Evolutionary conservation across 176 grass and related monocot species (phyloP).

Genomic region (Microstegium vimineum): DNA sequence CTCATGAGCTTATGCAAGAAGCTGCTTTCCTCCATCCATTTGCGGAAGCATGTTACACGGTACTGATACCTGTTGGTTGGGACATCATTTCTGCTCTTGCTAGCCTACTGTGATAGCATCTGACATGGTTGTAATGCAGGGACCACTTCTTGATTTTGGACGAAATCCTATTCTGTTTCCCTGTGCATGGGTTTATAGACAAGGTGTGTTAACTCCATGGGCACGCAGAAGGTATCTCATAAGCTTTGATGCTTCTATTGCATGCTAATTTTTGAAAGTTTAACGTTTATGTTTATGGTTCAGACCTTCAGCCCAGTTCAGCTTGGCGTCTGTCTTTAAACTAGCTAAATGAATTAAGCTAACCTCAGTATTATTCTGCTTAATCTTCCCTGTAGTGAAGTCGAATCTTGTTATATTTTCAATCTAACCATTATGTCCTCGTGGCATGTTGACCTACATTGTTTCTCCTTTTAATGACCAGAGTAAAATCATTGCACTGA

Average conservation of each 20-base stretch:
- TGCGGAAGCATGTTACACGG: slow-evolving; percentile 94
- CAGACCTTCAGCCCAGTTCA: background rate
- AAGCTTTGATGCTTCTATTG: slow-evolving; percentile 11
- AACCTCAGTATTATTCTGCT: slow-evolving; percentile 3
- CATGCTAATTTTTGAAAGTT: background rate
- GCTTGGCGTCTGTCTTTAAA: background rate
- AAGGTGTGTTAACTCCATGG: slow-evolving; percentile 94
- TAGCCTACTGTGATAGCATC: slow-evolving; percentile 18
- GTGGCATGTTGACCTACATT: slow-evolving; percentile 1
- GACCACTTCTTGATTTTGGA: slow-evolving; percentile 94
- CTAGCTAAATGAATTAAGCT: slow-evolving; percentile 17
- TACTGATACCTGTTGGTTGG: background rate
- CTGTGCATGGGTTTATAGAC: slow-evolving; percentile 94
- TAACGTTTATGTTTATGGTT: slow-evolving; percentile 2
- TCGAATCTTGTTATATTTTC: slow-evolving; percentile 10
- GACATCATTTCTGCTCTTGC: slow-evolving; percentile 6
- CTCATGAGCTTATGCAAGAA: slow-evolving; percentile 68
- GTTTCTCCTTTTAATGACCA: background rate
- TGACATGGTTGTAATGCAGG: slow-evolving; percentile 54
- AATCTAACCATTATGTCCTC: slow-evolving; percentile 14
- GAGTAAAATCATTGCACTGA: background rate
- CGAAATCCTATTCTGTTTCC: slow-evolving; percentile 97
- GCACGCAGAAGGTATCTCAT: slow-evolving; percentile 56
- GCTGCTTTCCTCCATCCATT: slow-evolving; percentile 73
- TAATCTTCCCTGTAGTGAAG: slow-evolving; percentile 6